Base-by-base conservation (phyloP, 805 yeast genomes). In the Barnettozyma botsteinii region DNA sequence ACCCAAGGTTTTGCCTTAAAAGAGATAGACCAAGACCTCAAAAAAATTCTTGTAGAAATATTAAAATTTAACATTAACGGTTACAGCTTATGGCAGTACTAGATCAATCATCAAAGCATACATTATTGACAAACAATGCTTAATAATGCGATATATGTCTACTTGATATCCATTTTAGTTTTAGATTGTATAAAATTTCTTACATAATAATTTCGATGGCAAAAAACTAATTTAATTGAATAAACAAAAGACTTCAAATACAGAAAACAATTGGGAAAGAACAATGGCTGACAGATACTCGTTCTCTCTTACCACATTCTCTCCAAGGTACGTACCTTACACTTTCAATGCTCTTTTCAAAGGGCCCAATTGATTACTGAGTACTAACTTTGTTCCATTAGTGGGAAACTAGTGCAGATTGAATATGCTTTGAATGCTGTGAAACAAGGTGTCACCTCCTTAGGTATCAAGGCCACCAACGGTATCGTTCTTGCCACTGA, bases 401-500 rank as follows among this genome's bases (percentile, higher is more conserved):
- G 95, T 64, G 99, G 99, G 52, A 93, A 93, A 70, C 77, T 93
- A 51, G 96, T 89, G 36, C 99, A 93, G 69, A 93, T 93, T 55
- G 98, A 93, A 63, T 91, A 93, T 63, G 98, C 99, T 14, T 72
- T 93, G 53, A 89, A 91, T 51, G 98, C 96, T 1, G 98, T 93
- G 32, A 93, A 91, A 57, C 96, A 88, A 60, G 99, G 99, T 62
- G 96, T 93, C 37, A 89, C 98, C 11, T 85, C 98, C 2, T 74
- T 93, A 39, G 99, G 98, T 33, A 91, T 93, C 59, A 78, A 79
- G 56, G 93, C 98, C 17, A 85, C 95, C 42, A 91, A 91, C 64
- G 99, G 99, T 42, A 82, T 93, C 31, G 96, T 93, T 4, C 74
- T 93, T 49, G 98, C 98, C 51, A 91, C 99, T 2, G 98, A 93